Evolutionary conservation across 116 monocot genomes (phyloP), one percentile per base, ranked within the genome.

Genomic region (Phalaenopsis hybrid): DNA sequence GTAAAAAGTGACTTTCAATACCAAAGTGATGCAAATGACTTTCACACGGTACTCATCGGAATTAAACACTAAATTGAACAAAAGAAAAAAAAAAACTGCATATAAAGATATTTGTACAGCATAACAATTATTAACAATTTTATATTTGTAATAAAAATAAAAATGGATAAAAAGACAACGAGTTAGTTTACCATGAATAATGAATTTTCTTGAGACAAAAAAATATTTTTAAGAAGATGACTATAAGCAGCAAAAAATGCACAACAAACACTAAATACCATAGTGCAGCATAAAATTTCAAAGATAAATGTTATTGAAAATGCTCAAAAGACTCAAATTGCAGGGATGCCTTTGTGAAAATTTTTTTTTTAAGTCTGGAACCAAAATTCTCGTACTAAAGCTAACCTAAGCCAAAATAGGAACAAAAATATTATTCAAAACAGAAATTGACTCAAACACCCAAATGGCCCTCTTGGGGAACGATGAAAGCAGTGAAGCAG

Each of bases 381-480:
- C 49, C 7, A 49, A 49, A 49, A 49, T 49, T 49, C 0, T 49
- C 10, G 0, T 31, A 31, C 31, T 31, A 31, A 0, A 31, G 31
- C 0, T 31, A 31, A 31, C 31, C 31, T 0, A 31, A 31, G 0
- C 31, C 31, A 31, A 31, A 31, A 31, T 31, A 31, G 31, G 31
- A 31, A 31, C 31, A 0, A 31, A 31, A 28, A 28, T 28, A 28
- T 0, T 28, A 28, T 28, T 28, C 0, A 0, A 28, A 28, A 28
- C 0, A 28, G 0, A 28, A 28, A 28, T 0, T 0, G 0, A 0
- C 0, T 28, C 0, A 0, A 28, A 28, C 28, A n/a, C n/a, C n/a
- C n/a, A n/a, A n/a, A n/a, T n/a, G n/a, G n/a, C n/a, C n/a, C n/a
- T n/a, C n/a, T n/a, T n/a, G n/a, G n/a, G n/a, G n/a, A n/a, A n/a